Evolutionary conservation across 805 yeast genomes (phyloP), one percentile per base, ranked within the genome.

Genomic region (Starmerella etchellsii): DNA sequence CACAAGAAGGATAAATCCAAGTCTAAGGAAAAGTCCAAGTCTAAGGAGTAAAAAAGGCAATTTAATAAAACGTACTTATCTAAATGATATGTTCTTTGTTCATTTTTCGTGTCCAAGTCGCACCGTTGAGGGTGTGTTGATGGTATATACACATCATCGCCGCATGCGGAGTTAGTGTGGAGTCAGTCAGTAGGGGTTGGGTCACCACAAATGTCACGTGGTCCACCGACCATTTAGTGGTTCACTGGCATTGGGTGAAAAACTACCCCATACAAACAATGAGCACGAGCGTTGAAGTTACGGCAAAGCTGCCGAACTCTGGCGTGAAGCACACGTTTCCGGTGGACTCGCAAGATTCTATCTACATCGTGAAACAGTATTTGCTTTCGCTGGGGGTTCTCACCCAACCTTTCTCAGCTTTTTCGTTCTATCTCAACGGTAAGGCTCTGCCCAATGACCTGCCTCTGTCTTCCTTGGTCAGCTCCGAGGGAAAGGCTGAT

Each of bases 341-440:
- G 35, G 48, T 55, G 20, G 50, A 54, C 14, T 35, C 42, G 10
- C 56, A 58, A 43, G 84, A 76, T 46, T 58, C 76, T 16, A 54
- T 80, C 37, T 61, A 67, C 33, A 81, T 77, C 40, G 64, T 82
- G 36, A 68, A 64, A 46, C 74, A 73, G 53, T 68, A 79, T 14
- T 59, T 82, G 37, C 60, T 68, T n/a, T 60, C 73, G n/a, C 59
- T 74, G 24, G 72, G 79, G 9, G 64, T 66, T 21, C 70, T 79
- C 32, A 68, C 68, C 50, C 77, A 74, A 46, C 60, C 61, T 36
- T 67, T 70, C 51, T 78, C 93, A 24, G 70, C 74, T 49, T 83
- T 73, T 54, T 59, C 67, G 3, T 62, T 81, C 18, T 69, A 65
- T 18, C 20, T 19, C 26, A 26, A 36, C 15, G 43, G 40, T 19